Evolutionary conservation across 768 basidiomycete genomes (phyloP).

Genomic region (Roridomyces roridus): DNA sequence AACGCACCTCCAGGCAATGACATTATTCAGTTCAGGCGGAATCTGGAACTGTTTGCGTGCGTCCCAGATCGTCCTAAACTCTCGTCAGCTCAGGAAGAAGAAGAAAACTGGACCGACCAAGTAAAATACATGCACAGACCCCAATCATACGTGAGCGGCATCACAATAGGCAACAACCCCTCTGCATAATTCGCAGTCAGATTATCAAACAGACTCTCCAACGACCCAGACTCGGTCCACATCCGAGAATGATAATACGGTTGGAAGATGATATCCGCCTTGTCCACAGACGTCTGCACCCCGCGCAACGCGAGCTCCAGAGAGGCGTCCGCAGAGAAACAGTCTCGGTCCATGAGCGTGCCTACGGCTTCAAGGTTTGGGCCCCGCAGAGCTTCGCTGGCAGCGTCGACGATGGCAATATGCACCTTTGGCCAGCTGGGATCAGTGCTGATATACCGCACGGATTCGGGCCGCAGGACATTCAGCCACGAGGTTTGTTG

Average conservation of each 20-base stretch:
- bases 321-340: background rate
- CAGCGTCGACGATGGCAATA: background rate
- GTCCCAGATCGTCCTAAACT: background rate
- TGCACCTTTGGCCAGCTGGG: background rate
- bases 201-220: background rate
- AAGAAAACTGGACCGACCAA: background rate
- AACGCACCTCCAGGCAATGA: background rate
- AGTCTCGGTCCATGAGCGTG: background rate
- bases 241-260: conserved; percentile 3
- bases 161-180: background rate
- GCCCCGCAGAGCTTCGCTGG: background rate
- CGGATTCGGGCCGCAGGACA: background rate
- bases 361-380: background rate
- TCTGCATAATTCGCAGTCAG: background rate
- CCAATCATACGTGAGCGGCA: conserved; percentile 9
- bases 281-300: background rate
- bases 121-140: background rate
- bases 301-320: background rate
- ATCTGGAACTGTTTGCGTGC: background rate
- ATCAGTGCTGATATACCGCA: background rate
- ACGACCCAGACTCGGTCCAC: background rate
- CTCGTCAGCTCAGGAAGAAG: background rate
- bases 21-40: background rate
- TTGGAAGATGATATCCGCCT: conserved; percentile 2
- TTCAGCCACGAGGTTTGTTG: background rate